Conservation (phyloP, 495 filamentous ascomycete genomes). For the Daldinia childiae region DNA sequence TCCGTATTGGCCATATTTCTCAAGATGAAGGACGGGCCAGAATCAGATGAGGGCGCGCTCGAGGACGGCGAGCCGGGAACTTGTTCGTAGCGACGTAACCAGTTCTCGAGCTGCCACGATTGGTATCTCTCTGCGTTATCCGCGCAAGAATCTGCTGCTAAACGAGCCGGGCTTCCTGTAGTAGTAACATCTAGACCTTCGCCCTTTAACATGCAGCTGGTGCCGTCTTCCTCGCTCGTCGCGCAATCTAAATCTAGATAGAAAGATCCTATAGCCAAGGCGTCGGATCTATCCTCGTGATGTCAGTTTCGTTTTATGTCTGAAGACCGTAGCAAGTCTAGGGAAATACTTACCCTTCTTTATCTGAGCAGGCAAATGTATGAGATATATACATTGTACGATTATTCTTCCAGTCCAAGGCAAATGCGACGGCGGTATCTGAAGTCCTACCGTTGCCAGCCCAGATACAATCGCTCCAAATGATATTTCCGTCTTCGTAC, state of each 20-base stretch:
- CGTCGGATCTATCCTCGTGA: constrained; percentile 37
- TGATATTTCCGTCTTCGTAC: constrained; percentile 47
- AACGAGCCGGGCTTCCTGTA: constrained; percentile 12
- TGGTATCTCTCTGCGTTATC: constrained; percentile 44
- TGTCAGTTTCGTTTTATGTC: constrained; percentile 3
- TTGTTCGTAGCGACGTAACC: constrained; percentile 46
- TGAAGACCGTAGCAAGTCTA: neutral
- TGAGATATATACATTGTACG: constrained; percentile 51
- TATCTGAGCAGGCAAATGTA: constrained; percentile 51
- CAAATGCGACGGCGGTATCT: constrained; percentile 51
- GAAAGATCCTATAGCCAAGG: constrained; percentile 49
- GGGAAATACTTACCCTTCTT: constrained; percentile 44
- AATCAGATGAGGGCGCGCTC: constrained; percentile 34
- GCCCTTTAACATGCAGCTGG: constrained; percentile 42
- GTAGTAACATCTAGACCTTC: constrained; percentile 41
- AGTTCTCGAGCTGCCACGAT: constrained; percentile 52
- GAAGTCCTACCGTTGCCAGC: constrained; percentile 48
- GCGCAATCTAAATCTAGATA: constrained; percentile 47
- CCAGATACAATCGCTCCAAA: constrained; percentile 57
- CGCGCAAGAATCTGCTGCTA: constrained; percentile 37
- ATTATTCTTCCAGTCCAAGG: constrained; percentile 52
- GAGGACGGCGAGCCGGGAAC: constrained; percentile 37
- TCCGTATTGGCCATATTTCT: constrained; percentile 44
- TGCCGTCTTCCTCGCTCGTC: constrained; percentile 28
- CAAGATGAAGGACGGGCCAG: constrained; percentile 51